Base-by-base conservation (phyloP, 2,329 filamentous ascomycete genomes). In the Botrytis paeoniae region DNA sequence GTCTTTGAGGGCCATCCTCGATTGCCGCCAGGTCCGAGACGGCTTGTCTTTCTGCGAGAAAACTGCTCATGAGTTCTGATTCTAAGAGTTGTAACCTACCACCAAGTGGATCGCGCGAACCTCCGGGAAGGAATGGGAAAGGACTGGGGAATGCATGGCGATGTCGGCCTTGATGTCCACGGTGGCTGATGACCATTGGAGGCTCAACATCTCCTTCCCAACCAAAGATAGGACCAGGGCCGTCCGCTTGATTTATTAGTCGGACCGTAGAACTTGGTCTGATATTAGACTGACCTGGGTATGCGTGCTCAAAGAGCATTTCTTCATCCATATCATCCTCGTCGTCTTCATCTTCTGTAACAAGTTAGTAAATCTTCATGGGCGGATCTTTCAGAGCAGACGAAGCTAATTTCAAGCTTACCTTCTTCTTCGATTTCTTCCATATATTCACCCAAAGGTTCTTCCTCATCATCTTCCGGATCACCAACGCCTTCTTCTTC, bases 311-410 rank as follows among this genome's bases (percentile, higher is more conserved):
- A 74, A 89, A 90, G 73, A 88, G 84, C 78, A 89, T 89, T 71
- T 90, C 87, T 69, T 93, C 92, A 62, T 91, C 90, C 77, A 92
- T 87, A 25, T 89, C 89, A 43, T 89, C 89, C 35, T 91, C 89
- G 61, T 91, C 90, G 59, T 92, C 91, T 29, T 92, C 91, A 64
- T 94, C 93, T n/a, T 72, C 63, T 72, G 37, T n/a, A 20, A n/a
- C 39, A 39, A 86, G 16, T 78, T 69, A 80, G 77, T 81, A 75
- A 80, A 32, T 29, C 22, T n/a, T 10, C 12, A 62, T 22, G 48
- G 68, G 43, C 41, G 48, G 45, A 39, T 73, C 51, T 32, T 29
- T 57, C 16, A n/a, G 16, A 4, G n/a, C 7, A 18, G 51, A 29
- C 39, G 29, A 57, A 32, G 25, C 22, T 12, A 37, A 39, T 43